phyloP scores from a whole-genome alignment of 768 basidiomycete genomes.

The Cantharellus cinnabarinus region DNA sequence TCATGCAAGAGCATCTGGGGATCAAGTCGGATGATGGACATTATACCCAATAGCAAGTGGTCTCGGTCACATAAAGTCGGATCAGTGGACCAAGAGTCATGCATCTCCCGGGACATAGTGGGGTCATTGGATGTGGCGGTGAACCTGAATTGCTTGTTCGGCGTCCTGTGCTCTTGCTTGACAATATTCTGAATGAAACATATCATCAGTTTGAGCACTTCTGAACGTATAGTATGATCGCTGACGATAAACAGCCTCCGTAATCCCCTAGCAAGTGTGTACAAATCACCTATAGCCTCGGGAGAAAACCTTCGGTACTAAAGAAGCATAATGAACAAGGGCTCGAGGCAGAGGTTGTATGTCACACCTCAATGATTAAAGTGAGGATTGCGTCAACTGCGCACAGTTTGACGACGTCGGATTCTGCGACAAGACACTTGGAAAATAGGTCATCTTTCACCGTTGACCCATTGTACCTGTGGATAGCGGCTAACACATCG shows the following conservation, averaged over 20 bases:
- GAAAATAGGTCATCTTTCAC: conserved; percentile 41
- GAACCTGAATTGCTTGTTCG: too few relatives aligned
- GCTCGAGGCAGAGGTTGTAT: not conserved
- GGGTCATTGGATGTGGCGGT: too few relatives aligned
- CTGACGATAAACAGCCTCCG: not conserved
- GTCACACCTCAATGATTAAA: conserved; percentile 38
- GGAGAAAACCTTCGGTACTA: not conserved
- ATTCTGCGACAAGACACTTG: conserved; percentile 52
- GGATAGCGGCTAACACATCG: conserved; percentile 52
- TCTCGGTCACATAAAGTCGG: conserved; percentile 23
- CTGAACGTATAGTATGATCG: too few relatives aligned
- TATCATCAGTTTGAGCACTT: too few relatives aligned
- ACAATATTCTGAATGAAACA: too few relatives aligned
- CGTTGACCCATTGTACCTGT: conserved; percentile 43
- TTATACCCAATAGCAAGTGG: conserved; percentile 44
- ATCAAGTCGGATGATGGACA: conserved; percentile 45
- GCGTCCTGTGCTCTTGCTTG: too few relatives aligned
- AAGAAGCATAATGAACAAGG: not conserved
- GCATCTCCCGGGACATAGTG: not conserved
- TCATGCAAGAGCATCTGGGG: conserved; percentile 33
- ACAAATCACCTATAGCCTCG: not conserved
- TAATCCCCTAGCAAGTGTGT: not conserved
- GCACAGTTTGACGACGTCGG: conserved; percentile 61
- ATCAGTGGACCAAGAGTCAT: not conserved
- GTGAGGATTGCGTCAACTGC: conserved; percentile 56